phyloP scores from a whole-genome alignment of 2,329 filamentous ascomycete species.

The Colletotrichum sp. region DNA sequence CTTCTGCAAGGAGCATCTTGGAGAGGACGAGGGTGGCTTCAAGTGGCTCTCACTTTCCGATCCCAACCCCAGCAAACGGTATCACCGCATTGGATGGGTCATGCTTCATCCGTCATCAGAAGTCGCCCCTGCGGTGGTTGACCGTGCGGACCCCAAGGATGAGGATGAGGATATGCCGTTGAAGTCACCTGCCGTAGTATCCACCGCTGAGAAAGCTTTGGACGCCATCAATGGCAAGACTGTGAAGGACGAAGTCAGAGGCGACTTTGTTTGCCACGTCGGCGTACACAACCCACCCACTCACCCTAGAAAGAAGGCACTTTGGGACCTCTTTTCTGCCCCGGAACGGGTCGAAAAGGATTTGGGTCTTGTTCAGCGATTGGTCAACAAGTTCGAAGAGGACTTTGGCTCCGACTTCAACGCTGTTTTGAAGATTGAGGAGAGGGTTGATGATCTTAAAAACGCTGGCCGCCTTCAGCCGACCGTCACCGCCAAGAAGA shows the following conservation, averaged over 20 bases:
- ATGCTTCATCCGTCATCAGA: conserved; percentile 87
- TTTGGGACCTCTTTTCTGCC: conserved; percentile 96
- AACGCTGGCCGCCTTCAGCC: conserved; percentile 80
- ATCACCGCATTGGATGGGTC: conserved; percentile 98
- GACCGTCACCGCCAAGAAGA: conserved; percentile 54
- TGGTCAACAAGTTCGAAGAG: conserved; percentile 84
- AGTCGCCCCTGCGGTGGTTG: conserved; percentile 56
- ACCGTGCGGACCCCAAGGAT: conserved; percentile 76
- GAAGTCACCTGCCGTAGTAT: conserved; percentile 53
- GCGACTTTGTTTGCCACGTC: conserved; percentile 97
- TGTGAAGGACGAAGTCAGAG: conserved; percentile 90
- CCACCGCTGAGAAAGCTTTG: conserved; percentile 83
- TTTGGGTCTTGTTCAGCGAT: conserved; percentile 78
- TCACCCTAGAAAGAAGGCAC: conserved; percentile 88
- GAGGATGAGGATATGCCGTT: conserved; percentile 66
- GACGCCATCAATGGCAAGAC: conserved; percentile 98
- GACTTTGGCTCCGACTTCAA: conserved; percentile 82
- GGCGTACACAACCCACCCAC: conserved; percentile 91
- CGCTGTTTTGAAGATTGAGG: conserved; percentile 80
- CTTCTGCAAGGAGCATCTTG: conserved; percentile 93
- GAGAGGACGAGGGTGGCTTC: conserved; percentile 89
- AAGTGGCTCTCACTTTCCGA: conserved; percentile 96
- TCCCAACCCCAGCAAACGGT: conserved; percentile 95
- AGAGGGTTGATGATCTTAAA: conserved; percentile 82
- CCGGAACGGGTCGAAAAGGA: conserved; percentile 94